phyloP scores from a whole-genome alignment of 202 grass and related monocot genomes.

The Hordeum pubiflorum region DNA sequence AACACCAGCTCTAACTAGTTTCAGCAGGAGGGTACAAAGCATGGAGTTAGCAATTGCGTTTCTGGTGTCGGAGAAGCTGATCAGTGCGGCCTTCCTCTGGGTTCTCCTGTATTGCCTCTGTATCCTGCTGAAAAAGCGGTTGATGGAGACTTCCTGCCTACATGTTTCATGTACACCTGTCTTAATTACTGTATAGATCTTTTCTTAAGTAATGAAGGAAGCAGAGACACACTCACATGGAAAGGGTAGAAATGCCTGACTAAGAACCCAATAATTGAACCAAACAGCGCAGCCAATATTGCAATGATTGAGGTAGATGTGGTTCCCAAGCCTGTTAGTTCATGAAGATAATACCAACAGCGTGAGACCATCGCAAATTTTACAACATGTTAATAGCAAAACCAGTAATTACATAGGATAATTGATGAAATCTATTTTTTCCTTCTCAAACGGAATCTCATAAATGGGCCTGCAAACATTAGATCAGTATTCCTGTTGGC shows the following conservation, averaged over 20 bases:
- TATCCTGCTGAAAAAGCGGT: conserved; percentile 48
- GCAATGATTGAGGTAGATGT: conserved; percentile 34
- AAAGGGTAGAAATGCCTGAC: conserved; percentile 37
- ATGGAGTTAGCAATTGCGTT: conserved; percentile 53
- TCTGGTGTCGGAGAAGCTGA: conserved; percentile 59
- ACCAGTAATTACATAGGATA: background rate
- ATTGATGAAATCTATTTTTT: background rate
- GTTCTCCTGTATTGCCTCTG: conserved; percentile 44
- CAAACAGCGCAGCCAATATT: conserved; percentile 32
- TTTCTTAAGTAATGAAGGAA: conserved; percentile 4
- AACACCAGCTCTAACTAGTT: conserved; percentile 31
- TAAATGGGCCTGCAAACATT: background rate
- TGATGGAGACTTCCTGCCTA: conserved; percentile 71
- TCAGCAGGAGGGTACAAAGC: conserved; percentile 27
- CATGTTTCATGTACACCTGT: conserved; percentile 34
- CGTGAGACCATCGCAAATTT: background rate
- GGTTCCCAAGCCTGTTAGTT: conserved; percentile 33
- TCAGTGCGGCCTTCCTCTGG: conserved; percentile 44
- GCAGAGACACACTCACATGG: conserved; percentile 46
- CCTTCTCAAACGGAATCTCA: background rate
- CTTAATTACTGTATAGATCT: conserved; percentile 21
- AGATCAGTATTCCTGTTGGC: background rate
- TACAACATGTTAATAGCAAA: background rate
- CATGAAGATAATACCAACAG: conserved; percentile 10
- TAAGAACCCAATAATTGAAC: conserved; percentile 41